phyloP scores from a whole-genome alignment of 2,329 filamentous ascomycete genomes.

The Claviceps digitariae region DNA sequence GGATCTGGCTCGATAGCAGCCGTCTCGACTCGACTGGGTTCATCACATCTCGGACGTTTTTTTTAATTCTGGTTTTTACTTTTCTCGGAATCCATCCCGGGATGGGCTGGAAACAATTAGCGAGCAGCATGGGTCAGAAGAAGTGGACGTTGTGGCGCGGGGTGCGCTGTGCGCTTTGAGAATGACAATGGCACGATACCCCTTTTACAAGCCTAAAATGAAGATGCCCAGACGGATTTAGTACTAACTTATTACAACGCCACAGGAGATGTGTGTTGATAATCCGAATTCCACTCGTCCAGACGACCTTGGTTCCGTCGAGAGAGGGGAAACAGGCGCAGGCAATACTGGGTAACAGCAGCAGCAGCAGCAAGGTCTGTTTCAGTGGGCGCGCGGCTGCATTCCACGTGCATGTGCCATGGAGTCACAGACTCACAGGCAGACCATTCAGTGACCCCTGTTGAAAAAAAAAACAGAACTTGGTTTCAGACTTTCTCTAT shows the following conservation, averaged over 20 bases:
- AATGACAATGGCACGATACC: background rate
- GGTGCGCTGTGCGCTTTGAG: background rate
- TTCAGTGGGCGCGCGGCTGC: conserved; percentile 1
- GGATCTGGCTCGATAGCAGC: background rate
- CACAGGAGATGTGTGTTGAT: too few relatives aligned
- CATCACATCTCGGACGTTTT: background rate
- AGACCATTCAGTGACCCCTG: background rate
- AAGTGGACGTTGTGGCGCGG: background rate
- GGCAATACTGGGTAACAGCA: too few relatives aligned
- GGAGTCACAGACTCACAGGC: too few relatives aligned
- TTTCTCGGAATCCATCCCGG: background rate
- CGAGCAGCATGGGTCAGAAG: background rate
- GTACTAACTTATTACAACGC: background rate
- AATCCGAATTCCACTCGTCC: too few relatives aligned
- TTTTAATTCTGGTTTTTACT: background rate
- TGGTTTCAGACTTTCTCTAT: background rate
- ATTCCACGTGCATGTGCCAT: background rate
- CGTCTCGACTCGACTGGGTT: background rate
- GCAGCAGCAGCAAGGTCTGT: background rate
- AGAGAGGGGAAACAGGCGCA: too few relatives aligned
- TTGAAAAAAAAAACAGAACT: background rate
- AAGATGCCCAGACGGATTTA: background rate
- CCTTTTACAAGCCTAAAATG: background rate
- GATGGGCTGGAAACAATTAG: background rate
- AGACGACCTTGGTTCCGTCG: too few relatives aligned